Conservation (phyloP, 192 early-diverging fungal genomes). For the Entophlyctis helioformis region DNA sequence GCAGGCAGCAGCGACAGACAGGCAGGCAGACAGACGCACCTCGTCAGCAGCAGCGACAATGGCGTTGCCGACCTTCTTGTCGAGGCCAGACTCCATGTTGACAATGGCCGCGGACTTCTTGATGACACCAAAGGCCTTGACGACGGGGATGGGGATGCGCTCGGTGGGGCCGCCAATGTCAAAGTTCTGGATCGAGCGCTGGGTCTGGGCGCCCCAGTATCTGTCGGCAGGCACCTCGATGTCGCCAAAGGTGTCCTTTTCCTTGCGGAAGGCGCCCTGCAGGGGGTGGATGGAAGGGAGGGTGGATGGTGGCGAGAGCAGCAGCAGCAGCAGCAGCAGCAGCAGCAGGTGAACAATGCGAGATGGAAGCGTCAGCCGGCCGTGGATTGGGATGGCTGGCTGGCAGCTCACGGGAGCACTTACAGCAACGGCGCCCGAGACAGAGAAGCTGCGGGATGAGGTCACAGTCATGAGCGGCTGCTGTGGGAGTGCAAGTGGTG, state of each 20-base stretch:
- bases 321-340: too few species aligned
- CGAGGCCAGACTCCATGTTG: slow-evolving; percentile 85
- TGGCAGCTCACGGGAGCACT: too few species aligned
- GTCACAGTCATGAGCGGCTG: too few species aligned
- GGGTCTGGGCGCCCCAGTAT: slow-evolving; percentile 96
- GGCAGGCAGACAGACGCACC: slow-evolving; percentile 14
- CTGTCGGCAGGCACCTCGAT: slow-evolving; percentile 85
- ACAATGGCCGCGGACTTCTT: slow-evolving; percentile 91
- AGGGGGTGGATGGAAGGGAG: too few species aligned
- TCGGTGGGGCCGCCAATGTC: slow-evolving; percentile 86
- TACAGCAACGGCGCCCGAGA: too few species aligned
- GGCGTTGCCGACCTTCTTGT: slow-evolving; percentile 66
- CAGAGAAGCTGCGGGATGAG: too few species aligned
- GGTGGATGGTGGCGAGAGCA: too few species aligned
- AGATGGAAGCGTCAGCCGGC: too few species aligned
- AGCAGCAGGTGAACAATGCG: too few species aligned
- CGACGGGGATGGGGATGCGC: slow-evolving; percentile 88
- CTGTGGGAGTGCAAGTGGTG: too few species aligned
- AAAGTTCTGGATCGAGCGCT: slow-evolving; percentile 94
- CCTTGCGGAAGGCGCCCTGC: slow-evolving; percentile 7
- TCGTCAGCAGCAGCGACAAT: slow-evolving; percentile 82
- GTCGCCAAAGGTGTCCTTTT: slow-evolving; percentile 78
- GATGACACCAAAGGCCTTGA: slow-evolving; percentile 86
- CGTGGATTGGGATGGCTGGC: too few species aligned
- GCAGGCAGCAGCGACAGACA: background rate